Conservation (phyloP, 2,329 filamentous ascomycete genomes). For the Aureobasidium namibiae region DNA sequence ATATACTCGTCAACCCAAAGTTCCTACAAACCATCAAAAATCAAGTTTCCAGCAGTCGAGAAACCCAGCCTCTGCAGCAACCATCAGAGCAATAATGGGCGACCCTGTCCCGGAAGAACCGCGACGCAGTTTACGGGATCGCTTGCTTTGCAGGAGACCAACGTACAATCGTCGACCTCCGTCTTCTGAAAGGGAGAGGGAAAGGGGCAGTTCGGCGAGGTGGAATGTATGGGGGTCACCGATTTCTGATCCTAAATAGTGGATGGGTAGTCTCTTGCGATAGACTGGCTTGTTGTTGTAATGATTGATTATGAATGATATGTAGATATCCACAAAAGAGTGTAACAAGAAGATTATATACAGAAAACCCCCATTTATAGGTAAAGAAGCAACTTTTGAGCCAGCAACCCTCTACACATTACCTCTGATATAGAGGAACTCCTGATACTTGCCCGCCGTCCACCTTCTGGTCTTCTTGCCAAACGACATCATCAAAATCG, state of each 20-base stretch:
- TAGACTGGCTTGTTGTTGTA: too few species aligned
- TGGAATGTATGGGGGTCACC: constrained; percentile 8
- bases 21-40: too few species aligned
- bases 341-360: background rate
- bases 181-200: background rate
- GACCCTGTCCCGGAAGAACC: background rate
- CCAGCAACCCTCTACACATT: constrained; percentile 14
- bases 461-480: constrained; percentile 43
- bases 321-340: background rate
- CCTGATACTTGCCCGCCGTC: constrained; percentile 40
- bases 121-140: background rate
- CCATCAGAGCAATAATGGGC: background rate
- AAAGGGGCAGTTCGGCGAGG: background rate
- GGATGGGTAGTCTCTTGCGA: too few species aligned
- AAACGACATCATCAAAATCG: constrained; percentile 47
- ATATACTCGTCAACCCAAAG: background rate
- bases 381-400: background rate
- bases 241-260: background rate
- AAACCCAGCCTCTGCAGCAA: background rate
- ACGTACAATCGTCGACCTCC: constrained; percentile 2
- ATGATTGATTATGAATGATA: too few species aligned
- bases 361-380: background rate
- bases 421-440: constrained; percentile 43
- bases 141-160: background rate
- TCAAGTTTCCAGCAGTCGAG: too few species aligned